Evolutionary conservation across 2,329 filamentous ascomycete genomes (phyloP).

Genomic region (Lasiodiplodia theobromae): DNA sequence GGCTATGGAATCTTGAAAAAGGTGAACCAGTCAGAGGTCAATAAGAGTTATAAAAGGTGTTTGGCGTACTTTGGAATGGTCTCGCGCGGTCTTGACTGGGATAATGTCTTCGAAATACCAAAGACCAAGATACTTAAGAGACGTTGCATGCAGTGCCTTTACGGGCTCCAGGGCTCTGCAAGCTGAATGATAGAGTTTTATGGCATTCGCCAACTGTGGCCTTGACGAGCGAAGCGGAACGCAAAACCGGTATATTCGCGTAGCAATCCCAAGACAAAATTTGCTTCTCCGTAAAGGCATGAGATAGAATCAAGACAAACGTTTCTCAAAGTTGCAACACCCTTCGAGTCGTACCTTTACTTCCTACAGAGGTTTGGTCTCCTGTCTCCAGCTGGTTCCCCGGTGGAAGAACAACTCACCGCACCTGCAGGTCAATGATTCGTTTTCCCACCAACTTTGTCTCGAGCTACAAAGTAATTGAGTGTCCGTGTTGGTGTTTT

Average conservation of each 20-base stretch:
- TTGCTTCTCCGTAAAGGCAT: neutral
- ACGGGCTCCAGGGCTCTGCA: neutral
- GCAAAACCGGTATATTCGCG: neutral
- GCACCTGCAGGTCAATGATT: no score
- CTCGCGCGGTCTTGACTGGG: neutral
- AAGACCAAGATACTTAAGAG: neutral
- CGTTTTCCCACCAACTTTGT: no score
- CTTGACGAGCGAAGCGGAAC: neutral
- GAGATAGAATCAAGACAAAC: neutral
- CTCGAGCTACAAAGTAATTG: no score
- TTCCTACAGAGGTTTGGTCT: no score
- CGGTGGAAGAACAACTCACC: no score
- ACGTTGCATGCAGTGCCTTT: neutral
- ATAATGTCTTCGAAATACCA: neutral
- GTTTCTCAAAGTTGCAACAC: no score
- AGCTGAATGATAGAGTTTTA: neutral
- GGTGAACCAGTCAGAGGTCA: neutral
- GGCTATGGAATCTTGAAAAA: slow-evolving; percentile 43
- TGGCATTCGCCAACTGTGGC: neutral
- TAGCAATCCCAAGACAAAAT: neutral
- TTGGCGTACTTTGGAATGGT: slow-evolving; percentile 9
- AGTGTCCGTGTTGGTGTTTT: no score
- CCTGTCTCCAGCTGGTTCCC: no score
- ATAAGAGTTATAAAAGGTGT: slow-evolving; percentile 28
- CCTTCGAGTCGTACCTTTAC: no score